Base-by-base conservation (phyloP, 805 yeast species). In the Candida alai region DNA sequence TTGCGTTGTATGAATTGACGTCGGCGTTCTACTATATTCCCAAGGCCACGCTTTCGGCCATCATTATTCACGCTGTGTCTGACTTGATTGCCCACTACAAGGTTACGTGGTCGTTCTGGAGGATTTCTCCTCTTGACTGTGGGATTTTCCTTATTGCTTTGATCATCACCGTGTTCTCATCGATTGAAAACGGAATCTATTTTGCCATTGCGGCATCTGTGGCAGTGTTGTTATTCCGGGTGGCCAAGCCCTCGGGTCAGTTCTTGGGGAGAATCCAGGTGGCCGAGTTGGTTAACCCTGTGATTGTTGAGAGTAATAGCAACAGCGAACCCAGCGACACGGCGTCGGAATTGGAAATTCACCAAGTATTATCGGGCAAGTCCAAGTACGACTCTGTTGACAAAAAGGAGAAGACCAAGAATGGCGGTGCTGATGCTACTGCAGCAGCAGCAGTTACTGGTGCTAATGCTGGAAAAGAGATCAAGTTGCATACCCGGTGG, bases 31-130 rank as follows among this genome's bases (percentile, higher is more conserved):
- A 72, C 65, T 89, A 74, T 64, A 89, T 89, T 59, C 96, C 97
- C 32, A 85, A 84, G 48, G 95, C 96, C 6, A 78, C 90, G 3
- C 68, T 89, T 37, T 70, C 80, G 43, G 96, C 96, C 2, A 78
- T 89, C 44, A 89, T 89, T 45, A 89, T 89, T 52, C 96, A 89
- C 59, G 95, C 96, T 19, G 97, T 89, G 13, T 74, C 85, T 34
- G 96, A 88, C 59, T 73, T 89, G 57, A 60, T 87, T 40, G 81
- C 94, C 2, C 70, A 79, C 34, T 84, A 76, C 56, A 71, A 70
- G 46, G 74, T 80, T 17, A 73, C 88, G 7, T 74, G 74, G 74
- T 73, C 68, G 44, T 72, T 84, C 54, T 89, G 85, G 81, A 72
- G 68, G 43, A 73, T 82, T 37, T 62, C 77, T 31, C 96, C 96